Evolutionary conservation across 176 grass and related monocot species (phyloP).

Genomic region (Oropetium thomaeum): DNA sequence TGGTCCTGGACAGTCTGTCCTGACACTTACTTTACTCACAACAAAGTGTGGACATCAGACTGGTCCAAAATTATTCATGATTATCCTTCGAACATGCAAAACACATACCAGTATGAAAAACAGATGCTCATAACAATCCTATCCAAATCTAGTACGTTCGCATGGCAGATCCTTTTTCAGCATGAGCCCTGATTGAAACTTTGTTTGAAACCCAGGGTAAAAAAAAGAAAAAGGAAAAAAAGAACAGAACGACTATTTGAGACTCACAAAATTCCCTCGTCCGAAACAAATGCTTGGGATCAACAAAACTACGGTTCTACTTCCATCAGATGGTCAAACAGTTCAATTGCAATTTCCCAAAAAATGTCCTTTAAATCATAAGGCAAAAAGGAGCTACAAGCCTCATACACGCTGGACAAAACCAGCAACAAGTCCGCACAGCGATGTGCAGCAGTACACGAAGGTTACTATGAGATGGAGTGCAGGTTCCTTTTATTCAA

Average conservation of each 20-base stretch:
- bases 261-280: not conserved
- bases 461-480: not conserved
- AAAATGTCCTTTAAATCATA: slow-evolving; percentile 32
- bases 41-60: not conserved
- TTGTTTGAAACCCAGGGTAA: not conserved
- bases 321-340: slow-evolving; percentile 12
- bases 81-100: not conserved
- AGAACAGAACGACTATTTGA: not conserved
- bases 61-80: not conserved
- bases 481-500: slow-evolving; percentile 51
- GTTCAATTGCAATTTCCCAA: not conserved
- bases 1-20: not conserved
- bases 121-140: not conserved
- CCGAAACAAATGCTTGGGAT: not conserved
- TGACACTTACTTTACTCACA: not conserved
- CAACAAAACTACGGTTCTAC: not conserved
- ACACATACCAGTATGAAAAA: not conserved
- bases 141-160: not conserved
- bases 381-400: slow-evolving; percentile 40
- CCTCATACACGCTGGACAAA: slow-evolving; percentile 33
- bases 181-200: too few species aligned
- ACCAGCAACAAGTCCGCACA: slow-evolving; percentile 19
- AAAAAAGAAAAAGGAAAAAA: too few species aligned
- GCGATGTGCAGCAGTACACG: slow-evolving; percentile 2
- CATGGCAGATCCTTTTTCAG: not conserved